Conservation (phyloP, 2,329 filamentous ascomycete genomes). For the Ramularia endophylla region DNA sequence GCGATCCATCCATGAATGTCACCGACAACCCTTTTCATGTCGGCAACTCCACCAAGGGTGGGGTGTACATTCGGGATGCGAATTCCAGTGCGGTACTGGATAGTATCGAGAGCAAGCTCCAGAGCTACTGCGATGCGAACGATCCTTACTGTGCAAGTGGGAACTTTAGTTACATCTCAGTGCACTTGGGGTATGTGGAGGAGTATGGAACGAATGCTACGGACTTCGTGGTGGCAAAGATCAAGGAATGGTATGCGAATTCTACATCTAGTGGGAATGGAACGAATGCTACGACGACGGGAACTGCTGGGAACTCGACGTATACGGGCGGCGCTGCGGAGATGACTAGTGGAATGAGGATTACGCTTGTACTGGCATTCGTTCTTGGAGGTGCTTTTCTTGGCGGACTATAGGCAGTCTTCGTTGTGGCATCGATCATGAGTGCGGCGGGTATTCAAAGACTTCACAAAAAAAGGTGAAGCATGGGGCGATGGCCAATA, state of each 20-base stretch:
- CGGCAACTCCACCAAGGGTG: slow-evolving; percentile 15
- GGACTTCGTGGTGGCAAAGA: slow-evolving; percentile 12
- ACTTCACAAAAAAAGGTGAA: too few relatives aligned
- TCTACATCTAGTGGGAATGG: too few relatives aligned
- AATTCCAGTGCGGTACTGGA: slow-evolving; percentile 8
- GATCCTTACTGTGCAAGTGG: slow-evolving; percentile 17
- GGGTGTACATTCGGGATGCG: slow-evolving; percentile 12
- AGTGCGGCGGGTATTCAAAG: too few relatives aligned
- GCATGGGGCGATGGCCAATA: too few relatives aligned
- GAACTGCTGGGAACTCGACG: too few relatives aligned
- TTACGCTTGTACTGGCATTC: too few relatives aligned
- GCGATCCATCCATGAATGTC: slow-evolving; percentile 14
- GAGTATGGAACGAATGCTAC: slow-evolving; percentile 13
- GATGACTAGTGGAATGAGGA: too few relatives aligned
- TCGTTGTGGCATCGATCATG: too few relatives aligned
- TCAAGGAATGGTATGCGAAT: slow-evolving; percentile 9
- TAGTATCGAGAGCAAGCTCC: slow-evolving; percentile 3
- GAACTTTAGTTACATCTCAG: slow-evolving; percentile 9
- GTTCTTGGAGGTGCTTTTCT: too few relatives aligned
- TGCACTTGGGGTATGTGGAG: slow-evolving; percentile 14
- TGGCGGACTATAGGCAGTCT: too few relatives aligned
- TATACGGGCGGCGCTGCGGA: too few relatives aligned
- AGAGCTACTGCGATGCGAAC: slow-evolving; percentile 16
- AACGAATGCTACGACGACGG: too few relatives aligned
- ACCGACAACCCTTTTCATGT: slow-evolving; percentile 13